Conservation (phyloP, 345 rosid genomes). For the Eucalyptus grandis region DNA sequence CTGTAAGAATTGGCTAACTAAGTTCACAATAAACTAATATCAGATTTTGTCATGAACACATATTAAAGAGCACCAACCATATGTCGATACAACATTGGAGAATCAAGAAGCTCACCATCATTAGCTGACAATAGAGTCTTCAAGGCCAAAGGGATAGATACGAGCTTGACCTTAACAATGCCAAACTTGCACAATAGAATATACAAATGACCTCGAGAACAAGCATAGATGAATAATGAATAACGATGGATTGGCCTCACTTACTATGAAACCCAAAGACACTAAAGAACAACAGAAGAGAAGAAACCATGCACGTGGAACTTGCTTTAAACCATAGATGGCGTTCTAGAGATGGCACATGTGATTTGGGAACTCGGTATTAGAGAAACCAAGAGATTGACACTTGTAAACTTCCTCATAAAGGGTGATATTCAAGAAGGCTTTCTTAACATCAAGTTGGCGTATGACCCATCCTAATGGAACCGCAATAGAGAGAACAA, state of each 20-base stretch:
- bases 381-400: background rate
- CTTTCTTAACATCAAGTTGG: background rate
- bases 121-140: no score
- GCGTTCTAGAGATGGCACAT: background rate
- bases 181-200: background rate
- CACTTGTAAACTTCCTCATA: background rate
- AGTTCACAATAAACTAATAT: no score
- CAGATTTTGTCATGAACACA: no score
- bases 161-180: no score
- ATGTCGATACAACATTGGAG: no score
- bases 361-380: background rate
- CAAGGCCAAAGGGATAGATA: no score
- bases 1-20: no score
- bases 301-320: background rate
- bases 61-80: no score
- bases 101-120: no score
- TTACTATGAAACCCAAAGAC: background rate
- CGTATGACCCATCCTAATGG: background rate
- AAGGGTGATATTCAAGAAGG: background rate
- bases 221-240: background rate
- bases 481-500: background rate
- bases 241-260: background rate
- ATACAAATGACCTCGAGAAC: background rate
- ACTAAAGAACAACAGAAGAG: background rate
- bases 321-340: background rate